Conservation (phyloP, 495 filamentous ascomycete species). For the Hypoxylon intermedium region DNA sequence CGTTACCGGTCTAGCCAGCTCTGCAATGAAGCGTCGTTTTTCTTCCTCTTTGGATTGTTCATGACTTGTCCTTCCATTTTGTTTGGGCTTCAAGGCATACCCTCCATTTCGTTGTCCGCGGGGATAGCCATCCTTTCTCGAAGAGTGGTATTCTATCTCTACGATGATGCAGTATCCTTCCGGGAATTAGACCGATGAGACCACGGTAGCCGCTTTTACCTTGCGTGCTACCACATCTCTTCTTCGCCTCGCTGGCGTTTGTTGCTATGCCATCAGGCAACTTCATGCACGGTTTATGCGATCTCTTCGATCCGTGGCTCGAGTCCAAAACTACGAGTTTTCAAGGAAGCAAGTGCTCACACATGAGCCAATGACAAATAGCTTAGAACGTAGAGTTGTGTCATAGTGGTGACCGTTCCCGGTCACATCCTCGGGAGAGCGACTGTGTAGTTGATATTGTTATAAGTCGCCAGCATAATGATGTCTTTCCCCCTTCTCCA, state of each 20-base stretch:
- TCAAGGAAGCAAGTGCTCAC: neutral
- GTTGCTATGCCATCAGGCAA: constrained; percentile 10
- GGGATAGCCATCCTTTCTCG: constrained; percentile 15
- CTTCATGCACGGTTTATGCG: constrained; percentile 10
- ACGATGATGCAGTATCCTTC: constrained; percentile 19
- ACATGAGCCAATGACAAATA: constrained; percentile 26
- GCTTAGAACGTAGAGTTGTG: constrained; percentile 8
- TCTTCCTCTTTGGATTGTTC: neutral
- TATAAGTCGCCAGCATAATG: constrained; percentile 21
- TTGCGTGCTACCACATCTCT: constrained; percentile 25
- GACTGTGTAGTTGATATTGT: neutral
- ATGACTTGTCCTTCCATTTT: constrained; percentile 5
- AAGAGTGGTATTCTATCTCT: constrained; percentile 19
- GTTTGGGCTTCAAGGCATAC: constrained; percentile 17
- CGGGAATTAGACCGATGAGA: constrained; percentile 24
- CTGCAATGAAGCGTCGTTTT: neutral
- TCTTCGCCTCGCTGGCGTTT: constrained; percentile 9
- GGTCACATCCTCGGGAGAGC: neutral
- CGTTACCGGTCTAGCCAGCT: constrained; percentile 7
- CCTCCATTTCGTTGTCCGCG: constrained; percentile 29
- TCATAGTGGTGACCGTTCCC: constrained; percentile 8
- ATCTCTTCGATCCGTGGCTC: constrained; percentile 18
- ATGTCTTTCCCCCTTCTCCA: constrained; percentile 7
- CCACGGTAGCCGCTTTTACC: constrained; percentile 1
- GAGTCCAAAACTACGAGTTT: constrained; percentile 5